Conservation (phyloP, 805 yeast genomes). For the Candida rishiriensis region DNA sequence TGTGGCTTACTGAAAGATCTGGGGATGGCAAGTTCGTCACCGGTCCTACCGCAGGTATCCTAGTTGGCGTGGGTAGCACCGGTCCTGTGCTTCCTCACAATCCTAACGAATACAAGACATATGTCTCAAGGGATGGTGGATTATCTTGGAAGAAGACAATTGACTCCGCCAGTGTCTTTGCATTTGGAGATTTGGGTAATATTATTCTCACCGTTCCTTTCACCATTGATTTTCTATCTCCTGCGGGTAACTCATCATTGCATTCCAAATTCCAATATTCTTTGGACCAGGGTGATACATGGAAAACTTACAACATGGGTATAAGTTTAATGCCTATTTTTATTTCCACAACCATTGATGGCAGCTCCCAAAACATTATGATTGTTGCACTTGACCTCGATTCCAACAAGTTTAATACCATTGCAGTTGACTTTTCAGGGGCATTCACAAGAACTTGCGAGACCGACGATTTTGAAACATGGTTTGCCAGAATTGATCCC, state of each 20-base stretch:
- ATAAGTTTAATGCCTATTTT: constrained; percentile 20
- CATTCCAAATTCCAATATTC: constrained; percentile 41
- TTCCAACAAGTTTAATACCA: constrained; percentile 18
- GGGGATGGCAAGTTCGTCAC: constrained; percentile 41
- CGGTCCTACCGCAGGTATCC: constrained; percentile 53
- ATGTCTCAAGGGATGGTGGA: constrained; percentile 74
- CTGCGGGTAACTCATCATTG: constrained; percentile 29
- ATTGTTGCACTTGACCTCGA: constrained; percentile 38
- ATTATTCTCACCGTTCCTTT: constrained; percentile 57
- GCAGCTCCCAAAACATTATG: constrained; percentile 58
- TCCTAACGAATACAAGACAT: constrained; percentile 35
- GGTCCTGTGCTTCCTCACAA: constrained; percentile 49
- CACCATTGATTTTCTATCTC: constrained; percentile 10
- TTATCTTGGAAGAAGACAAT: constrained; percentile 58
- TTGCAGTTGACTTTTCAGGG: constrained; percentile 49
- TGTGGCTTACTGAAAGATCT: constrained; percentile 29
- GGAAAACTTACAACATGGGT: constrained; percentile 51
- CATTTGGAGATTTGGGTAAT: constrained; percentile 78
- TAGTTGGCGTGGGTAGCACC: constrained; percentile 73
- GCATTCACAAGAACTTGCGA: constrained; percentile 46
- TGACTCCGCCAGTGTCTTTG: constrained; percentile 47
- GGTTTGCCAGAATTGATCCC: constrained; percentile 46
- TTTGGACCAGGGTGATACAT: constrained; percentile 67
- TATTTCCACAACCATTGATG: constrained; percentile 54
- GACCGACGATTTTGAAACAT: constrained; percentile 57